Evolutionary conservation across 2,329 filamentous ascomycete genomes (phyloP).

Genomic region (Leptographium lundbergii): DNA sequence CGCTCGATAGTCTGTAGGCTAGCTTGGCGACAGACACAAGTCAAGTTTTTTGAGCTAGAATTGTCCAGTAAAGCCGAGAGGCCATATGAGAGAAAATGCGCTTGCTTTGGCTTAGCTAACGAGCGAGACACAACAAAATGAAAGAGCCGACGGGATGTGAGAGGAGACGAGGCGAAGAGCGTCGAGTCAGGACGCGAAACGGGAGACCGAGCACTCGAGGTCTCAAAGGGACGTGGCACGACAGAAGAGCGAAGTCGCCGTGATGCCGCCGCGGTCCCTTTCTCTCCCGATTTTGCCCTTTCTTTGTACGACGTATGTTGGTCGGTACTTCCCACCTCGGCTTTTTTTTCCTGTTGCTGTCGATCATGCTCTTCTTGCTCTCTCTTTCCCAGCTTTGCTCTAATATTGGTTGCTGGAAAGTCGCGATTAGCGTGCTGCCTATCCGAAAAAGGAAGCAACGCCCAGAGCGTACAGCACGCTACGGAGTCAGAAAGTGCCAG

Average conservation of each 20-base stretch:
- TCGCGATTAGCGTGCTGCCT: not conserved
- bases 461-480: not conserved
- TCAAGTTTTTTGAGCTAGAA: not conserved
- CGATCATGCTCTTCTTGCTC: not conserved
- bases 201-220: not conserved
- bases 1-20: not conserved
- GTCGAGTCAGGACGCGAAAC: not conserved
- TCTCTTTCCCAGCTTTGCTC: not conserved
- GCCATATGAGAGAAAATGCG: not conserved
- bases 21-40: not conserved
- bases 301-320: not conserved
- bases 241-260: not conserved
- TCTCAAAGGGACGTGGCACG: not conserved
- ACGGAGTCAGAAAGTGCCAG: not conserved
- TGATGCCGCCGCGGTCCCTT: not conserved
- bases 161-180: not conserved
- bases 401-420: too few species aligned
- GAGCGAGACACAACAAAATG: not conserved
- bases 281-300: not conserved
- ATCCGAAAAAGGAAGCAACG: not conserved
- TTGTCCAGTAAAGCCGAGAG: not conserved
- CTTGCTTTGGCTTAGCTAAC: not conserved
- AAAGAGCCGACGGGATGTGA: not conserved
- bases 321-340: not conserved
- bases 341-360: not conserved